Base-by-base conservation (phyloP, 345 rosid genomes). In the Triadica sebifera region DNA sequence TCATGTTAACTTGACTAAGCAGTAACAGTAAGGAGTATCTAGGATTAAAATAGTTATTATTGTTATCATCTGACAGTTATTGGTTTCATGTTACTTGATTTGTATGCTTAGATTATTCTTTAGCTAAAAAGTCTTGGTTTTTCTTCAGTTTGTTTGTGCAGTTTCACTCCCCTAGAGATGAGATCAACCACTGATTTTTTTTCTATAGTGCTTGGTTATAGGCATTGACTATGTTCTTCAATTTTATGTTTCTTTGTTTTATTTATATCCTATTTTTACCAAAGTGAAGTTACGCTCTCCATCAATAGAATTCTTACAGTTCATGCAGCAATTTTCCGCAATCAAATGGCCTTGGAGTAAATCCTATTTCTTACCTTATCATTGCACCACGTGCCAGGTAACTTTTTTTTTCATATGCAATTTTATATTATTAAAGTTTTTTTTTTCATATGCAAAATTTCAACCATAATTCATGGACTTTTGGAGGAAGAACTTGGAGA, bases 251-350 rank as follows among this genome's bases (percentile, higher is more conserved):
- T 67, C 64, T 19, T 74, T 53, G 77, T 69, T 80, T 58, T 85
- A 75, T 66, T 45, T 81, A 95, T 98, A 88, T 88, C 93, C 70
- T 95, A 95, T n/a, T 79, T 93, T 91, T 79, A 95, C 99, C 13
- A 91, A 89, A 87, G 97, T 95, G 83, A 93, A 90, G 79, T 59
- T 95, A 60, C 97, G 99, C 15, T 89, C 96, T 77, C 99, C 99
- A 76, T 94, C 99, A 46, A 89, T 86, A 85, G 99, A 89, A 68
- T 95, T 91, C 87, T 78, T 94, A 97, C 79, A 83, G 84, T 79
- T 83, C 97, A 62, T 92, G 98, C 85, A 81, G 67, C 75, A 81
- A 92, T 73, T 94, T 97, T 77, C 98, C 98, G 43, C 88, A 80
- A 52, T 77, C 92, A 46, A 93, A 97, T 83, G 99, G 91, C 78